These are phyloP conservation scores for Trapa bicornis DNA, from an alignment of 345 rosid species.

Conservation along the genomic window DNA sequence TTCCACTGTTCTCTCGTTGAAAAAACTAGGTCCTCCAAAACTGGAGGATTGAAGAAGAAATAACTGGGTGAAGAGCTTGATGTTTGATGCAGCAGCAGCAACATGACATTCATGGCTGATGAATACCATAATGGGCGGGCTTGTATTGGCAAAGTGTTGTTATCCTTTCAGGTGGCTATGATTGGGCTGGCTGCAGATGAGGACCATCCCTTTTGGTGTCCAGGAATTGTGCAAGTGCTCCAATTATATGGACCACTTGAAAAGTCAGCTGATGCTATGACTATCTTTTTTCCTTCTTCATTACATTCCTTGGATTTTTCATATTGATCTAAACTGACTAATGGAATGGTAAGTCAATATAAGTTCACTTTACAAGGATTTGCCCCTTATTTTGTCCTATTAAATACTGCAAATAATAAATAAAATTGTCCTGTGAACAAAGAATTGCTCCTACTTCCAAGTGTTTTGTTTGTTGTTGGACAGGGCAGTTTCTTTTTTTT, in stretches of 20 bases:
- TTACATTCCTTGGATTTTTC: not conserved
- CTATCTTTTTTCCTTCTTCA: too few species aligned
- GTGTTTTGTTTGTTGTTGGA: too few species aligned
- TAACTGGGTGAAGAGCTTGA: too few species aligned
- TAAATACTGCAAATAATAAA: not conserved
- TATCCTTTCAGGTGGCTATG: conserved; percentile 58
- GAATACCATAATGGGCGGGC: too few species aligned
- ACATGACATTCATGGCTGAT: too few species aligned
- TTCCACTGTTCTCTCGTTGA: too few species aligned
- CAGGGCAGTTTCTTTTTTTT: too few species aligned
- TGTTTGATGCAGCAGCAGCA: too few species aligned
- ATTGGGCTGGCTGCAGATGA: conserved; percentile 96
- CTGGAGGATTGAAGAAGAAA: too few species aligned
- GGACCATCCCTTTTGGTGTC: conserved; percentile 59
- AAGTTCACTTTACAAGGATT: not conserved
- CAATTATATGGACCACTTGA: not conserved
- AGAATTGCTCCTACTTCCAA: not conserved
- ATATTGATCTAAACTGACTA: not conserved
- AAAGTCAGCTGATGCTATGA: not conserved
- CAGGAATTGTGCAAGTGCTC: conserved; percentile 57
- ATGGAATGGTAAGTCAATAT: not conserved
- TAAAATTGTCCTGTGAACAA: not conserved
- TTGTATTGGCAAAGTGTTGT: too few species aligned
- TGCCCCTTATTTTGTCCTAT: not conserved
- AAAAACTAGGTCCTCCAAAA: too few species aligned